phyloP scores from a whole-genome alignment of 2,329 filamentous ascomycete species.

The Onygena corvina region DNA sequence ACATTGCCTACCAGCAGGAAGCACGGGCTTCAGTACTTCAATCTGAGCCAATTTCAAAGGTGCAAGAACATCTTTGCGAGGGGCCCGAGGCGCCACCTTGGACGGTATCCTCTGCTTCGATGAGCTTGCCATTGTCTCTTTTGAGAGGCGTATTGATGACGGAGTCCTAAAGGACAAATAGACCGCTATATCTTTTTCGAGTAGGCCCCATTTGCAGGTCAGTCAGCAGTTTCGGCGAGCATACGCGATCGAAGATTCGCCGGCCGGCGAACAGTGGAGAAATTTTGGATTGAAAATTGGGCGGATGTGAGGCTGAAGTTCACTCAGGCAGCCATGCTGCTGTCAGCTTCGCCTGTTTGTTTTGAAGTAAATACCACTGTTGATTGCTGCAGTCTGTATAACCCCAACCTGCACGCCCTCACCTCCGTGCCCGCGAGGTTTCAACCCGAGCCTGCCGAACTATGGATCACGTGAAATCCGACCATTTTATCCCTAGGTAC shows the following conservation, averaged over 20 bases:
- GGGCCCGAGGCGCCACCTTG: conserved; percentile 22
- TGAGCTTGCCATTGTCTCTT: background rate
- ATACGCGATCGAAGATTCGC: too few species aligned
- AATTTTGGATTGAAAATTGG: too few species aligned
- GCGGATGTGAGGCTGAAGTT: background rate
- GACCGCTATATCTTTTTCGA: background rate
- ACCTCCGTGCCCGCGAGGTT: too few species aligned
- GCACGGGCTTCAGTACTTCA: conserved; percentile 60
- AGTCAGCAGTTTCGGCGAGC: background rate
- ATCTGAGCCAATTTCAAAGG: conserved; percentile 72
- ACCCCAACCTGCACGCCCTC: too few species aligned
- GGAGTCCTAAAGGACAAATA: background rate
- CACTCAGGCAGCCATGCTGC: background rate
- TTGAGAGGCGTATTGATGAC: background rate
- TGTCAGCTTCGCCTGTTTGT: too few species aligned
- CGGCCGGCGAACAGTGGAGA: too few species aligned
- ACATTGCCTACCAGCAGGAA: conserved; percentile 61
- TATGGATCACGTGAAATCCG: too few species aligned
- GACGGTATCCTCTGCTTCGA: conserved; percentile 17
- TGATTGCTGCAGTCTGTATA: too few species aligned
- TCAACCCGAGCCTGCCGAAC: too few species aligned
- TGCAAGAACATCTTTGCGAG: conserved; percentile 50
- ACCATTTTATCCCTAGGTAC: too few species aligned
- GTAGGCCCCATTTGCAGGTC: background rate
- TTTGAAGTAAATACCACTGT: too few species aligned